Base-by-base conservation (phyloP, 176 grass and related monocot species). In the Chloris gayana region DNA sequence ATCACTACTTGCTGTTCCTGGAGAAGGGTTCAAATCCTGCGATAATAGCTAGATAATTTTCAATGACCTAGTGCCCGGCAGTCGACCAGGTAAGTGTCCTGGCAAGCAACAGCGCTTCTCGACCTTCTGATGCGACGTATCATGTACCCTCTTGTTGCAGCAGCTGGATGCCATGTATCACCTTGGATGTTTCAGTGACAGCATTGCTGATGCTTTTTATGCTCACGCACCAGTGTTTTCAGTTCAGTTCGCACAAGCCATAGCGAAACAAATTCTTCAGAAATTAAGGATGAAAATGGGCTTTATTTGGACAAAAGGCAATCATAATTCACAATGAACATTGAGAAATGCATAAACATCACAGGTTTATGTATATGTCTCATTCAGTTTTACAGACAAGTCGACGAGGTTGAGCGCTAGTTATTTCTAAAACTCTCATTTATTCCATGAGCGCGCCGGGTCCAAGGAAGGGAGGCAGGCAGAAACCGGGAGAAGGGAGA, bases 391-490 rank as follows among this genome's bases (percentile, higher is more conserved):
- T 78, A 89, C 88, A 78, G 73, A 73, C 22, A 81, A 89, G 80
- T 89, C 83, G 73, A 82, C 79, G 68, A 86, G 73, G 70, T 89
- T 67, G 83, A 78, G 67, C 78, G 64, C 73, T 78, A 78, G 61
- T 35, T 82, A 89, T 73, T 72, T 86, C 83, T 75, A 82, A 82
- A 89, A 89, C 69, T 50, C 78, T 82, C 79, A 30, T 74, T 89
- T 86, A 82, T 89, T 89, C 83, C 15, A 2, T 33, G 12, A 64
- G 49, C 59, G 77, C 70, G 29, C 79, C 46, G 80, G 37, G 54
- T 82, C 71, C 67, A 88, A 70, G 34, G 60, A 84, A 88, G 33
- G 83, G 77, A 70, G 72, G 34, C 25, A 79, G 67, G 34, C 25
- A 58, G 72, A 77, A 79, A 69, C 78, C 46, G 58, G 74, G 34